phyloP scores from a whole-genome alignment of 768 basidiomycete genomes.

The Psilocybe sp. region DNA sequence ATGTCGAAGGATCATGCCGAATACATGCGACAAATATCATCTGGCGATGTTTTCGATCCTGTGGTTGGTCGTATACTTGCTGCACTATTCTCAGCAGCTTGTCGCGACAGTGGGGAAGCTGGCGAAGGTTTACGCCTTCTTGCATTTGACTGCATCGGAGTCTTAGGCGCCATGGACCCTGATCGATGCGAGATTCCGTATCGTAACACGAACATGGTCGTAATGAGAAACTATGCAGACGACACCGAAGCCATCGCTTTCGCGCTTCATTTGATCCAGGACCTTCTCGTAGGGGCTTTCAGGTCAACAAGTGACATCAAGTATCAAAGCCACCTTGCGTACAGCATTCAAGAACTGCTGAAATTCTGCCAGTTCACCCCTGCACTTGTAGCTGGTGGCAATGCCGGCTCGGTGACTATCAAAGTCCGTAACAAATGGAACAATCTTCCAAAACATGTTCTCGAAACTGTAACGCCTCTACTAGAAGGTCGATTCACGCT shows the following conservation, averaged over 20 bases:
- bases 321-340: constrained; percentile 87
- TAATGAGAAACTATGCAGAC: constrained; percentile 79
- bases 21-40: constrained; percentile 60
- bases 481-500: constrained; percentile 67
- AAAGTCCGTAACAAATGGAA: constrained; percentile 80
- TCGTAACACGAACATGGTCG: constrained; percentile 61
- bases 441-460: constrained; percentile 72
- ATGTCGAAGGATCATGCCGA: constrained; percentile 48
- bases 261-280: constrained; percentile 80
- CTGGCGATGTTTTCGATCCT: constrained; percentile 86
- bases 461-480: constrained; percentile 84
- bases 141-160: constrained; percentile 88
- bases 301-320: constrained; percentile 91
- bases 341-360: constrained; percentile 87
- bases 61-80: constrained; percentile 66
- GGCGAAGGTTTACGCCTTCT: constrained; percentile 63
- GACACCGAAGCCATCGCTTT: constrained; percentile 75
- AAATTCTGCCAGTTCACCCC: constrained; percentile 84
- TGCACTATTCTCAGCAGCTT: constrained; percentile 64
- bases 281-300: constrained; percentile 86
- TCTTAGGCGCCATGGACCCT: constrained; percentile 92
- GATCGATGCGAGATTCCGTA: constrained; percentile 77
- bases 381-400: constrained; percentile 59
- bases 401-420: constrained; percentile 48
- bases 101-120: constrained; percentile 71